Percentiles rank a stretch among this genome's conserved stretches.
phyloP scores from a whole-genome alignment of 768 basidiomycete species.

The Royoungia palumana region DNA sequence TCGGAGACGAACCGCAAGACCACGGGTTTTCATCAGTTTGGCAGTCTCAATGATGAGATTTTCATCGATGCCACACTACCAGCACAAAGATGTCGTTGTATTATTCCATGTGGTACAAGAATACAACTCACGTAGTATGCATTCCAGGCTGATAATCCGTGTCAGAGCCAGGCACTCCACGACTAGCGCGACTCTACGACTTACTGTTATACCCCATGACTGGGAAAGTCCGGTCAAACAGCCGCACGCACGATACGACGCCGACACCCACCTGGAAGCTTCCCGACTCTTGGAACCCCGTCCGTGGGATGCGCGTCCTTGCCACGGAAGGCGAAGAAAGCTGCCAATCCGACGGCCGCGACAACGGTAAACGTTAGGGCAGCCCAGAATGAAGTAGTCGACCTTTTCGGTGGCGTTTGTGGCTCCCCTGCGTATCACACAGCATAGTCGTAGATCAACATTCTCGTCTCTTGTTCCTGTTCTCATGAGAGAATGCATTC shows the following conservation, averaged over 20 bases:
- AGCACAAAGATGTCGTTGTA: neutral
- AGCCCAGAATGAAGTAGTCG: constrained; percentile 5
- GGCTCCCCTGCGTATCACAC: neutral
- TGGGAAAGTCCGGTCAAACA: constrained; percentile 20
- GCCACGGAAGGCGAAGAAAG: constrained; percentile 12
- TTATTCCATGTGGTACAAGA: neutral
- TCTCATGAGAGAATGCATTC: neutral
- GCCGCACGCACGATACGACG: neutral
- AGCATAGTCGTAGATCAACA: constrained; percentile 1
- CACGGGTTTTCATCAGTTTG: constrained; percentile 46
- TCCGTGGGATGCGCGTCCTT: neutral
- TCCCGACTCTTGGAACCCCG: constrained; percentile 27
- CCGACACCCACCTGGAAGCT: constrained; percentile 33
- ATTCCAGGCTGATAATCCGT: constrained; percentile 53
- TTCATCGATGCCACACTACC: constrained; percentile 59
- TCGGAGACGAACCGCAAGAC: constrained; percentile 40
- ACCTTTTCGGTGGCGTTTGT: neutral
- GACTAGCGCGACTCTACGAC: constrained; percentile 15
- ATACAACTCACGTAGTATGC: constrained; percentile 54
- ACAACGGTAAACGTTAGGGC: constrained; percentile 18
- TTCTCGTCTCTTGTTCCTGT: neutral
- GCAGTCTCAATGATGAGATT: constrained; percentile 48
- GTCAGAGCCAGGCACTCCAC: constrained; percentile 2
- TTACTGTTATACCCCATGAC: constrained; percentile 65
- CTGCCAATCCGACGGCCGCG: constrained; percentile 16